Conservation (phyloP, 75 land plant genomes). For the Sequoiadendron giganteum region DNA sequence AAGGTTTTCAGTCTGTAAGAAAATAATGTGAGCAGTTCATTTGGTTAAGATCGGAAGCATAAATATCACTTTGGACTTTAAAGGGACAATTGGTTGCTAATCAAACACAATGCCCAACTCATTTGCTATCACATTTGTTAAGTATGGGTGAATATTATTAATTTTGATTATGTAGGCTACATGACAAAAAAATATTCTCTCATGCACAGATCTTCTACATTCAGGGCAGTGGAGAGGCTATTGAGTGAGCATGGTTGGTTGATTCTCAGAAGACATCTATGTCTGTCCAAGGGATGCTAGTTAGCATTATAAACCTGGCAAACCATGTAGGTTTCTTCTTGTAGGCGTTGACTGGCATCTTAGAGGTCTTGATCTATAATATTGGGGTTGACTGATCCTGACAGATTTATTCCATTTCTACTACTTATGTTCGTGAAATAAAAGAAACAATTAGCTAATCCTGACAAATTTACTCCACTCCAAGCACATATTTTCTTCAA, state of each 20-base stretch:
- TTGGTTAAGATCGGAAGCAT: background rate
- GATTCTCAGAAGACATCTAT: background rate
- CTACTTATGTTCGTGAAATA: background rate
- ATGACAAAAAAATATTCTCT: background rate
- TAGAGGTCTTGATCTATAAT: background rate
- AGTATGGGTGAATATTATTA: background rate
- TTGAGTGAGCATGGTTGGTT: background rate
- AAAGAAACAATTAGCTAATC: background rate
- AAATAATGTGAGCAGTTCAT: background rate
- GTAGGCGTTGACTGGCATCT: background rate
- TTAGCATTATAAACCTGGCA: background rate
- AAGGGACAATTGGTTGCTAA: background rate
- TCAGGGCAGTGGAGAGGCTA: background rate
- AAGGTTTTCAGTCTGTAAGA: background rate
- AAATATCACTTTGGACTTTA: background rate
- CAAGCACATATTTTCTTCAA: background rate
- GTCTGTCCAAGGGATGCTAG: background rate
- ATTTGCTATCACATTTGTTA: background rate
- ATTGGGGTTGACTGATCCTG: background rate
- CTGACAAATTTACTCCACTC: background rate
- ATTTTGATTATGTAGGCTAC: background rate
- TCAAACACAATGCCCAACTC: background rate
- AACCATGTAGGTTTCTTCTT: background rate
- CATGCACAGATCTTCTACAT: background rate
- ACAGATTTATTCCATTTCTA: background rate